A percentile compares a stretch with the other conserved stretches of the same genome.
phyloP scores from a whole-genome alignment of 768 basidiomycete genomes.

The Inosperma sp. region DNA sequence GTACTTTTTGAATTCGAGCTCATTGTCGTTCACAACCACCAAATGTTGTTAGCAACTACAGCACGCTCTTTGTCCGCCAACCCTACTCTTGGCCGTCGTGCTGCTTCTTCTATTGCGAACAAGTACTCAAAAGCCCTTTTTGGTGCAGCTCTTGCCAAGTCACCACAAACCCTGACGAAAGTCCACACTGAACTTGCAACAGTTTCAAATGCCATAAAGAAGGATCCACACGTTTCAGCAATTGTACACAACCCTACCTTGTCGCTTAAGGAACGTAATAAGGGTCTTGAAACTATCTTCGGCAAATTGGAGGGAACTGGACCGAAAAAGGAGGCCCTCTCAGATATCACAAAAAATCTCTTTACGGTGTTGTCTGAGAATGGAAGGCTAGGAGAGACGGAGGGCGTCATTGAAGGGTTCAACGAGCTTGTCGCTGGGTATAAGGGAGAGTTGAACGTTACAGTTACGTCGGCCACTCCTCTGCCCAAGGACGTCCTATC shows the following conservation, averaged over 20 bases:
- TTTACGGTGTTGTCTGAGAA: constrained; percentile 89
- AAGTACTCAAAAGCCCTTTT: constrained; percentile 86
- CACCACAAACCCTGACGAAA: constrained; percentile 74
- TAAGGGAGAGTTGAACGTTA: constrained; percentile 89
- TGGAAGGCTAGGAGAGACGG: constrained; percentile 79
- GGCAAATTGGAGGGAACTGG: constrained; percentile 57
- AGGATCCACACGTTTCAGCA: constrained; percentile 55
- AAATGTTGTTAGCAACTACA: constrained; percentile 54
- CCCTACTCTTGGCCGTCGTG: constrained; percentile 58
- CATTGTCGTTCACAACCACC: constrained; percentile 24
- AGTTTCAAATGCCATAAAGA: constrained; percentile 66
- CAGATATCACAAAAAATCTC: constrained; percentile 89
- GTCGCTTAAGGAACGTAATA: constrained; percentile 66
- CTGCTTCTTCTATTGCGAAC: constrained; percentile 69
- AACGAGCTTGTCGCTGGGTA: constrained; percentile 83
- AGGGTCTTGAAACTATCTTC: constrained; percentile 65
- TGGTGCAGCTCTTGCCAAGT: constrained; percentile 77
- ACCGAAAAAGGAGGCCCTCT: constrained; percentile 69
- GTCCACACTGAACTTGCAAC: constrained; percentile 79
- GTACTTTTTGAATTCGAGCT: constrained; percentile 29
- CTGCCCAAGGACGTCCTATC: constrained; percentile 71
- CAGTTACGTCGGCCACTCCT: constrained; percentile 83
- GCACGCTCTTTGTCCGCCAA: constrained; percentile 47
- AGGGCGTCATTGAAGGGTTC: constrained; percentile 87
- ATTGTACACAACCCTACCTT: constrained; percentile 93